phyloP scores from a whole-genome alignment of 345 rosid genomes.

The Firmiana major region DNA sequence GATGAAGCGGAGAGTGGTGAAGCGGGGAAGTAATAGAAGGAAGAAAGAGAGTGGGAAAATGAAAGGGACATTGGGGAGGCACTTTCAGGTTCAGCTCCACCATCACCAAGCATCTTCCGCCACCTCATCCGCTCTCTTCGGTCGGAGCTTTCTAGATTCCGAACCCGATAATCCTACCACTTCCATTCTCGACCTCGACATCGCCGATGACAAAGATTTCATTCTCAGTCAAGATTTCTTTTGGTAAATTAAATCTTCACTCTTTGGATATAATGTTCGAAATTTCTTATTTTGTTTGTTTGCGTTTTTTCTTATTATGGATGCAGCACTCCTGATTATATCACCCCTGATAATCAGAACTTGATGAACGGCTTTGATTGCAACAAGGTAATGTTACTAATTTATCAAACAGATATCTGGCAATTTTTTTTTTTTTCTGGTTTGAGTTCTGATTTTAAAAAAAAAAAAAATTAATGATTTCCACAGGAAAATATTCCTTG shows the following conservation, averaged over 20 bases:
- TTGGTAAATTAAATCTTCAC: slow-evolving; percentile 52
- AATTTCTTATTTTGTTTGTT: neutral
- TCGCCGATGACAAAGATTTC: slow-evolving; percentile 54
- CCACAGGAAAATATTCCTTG: slow-evolving; percentile 68
- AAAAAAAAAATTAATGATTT: too few species aligned
- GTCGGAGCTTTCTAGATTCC: slow-evolving; percentile 42
- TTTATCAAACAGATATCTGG: neutral
- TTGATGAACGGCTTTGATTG: slow-evolving; percentile 46
- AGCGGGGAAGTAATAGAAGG: slow-evolving; percentile 2
- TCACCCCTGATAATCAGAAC: slow-evolving; percentile 85
- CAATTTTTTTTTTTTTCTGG: neutral
- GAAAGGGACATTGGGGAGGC: slow-evolving; percentile 48
- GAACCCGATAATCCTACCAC: slow-evolving; percentile 24
- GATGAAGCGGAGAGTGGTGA: slow-evolving; percentile 41
- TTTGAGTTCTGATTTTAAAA: neutral
- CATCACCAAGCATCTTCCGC: slow-evolving; percentile 32
- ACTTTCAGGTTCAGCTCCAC: slow-evolving; percentile 40
- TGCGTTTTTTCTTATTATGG: neutral
- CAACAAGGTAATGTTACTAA: slow-evolving; percentile 47
- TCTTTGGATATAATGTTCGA: neutral
- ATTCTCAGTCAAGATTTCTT: slow-evolving; percentile 97
- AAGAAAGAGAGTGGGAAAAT: slow-evolving; percentile 33
- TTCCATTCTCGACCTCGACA: slow-evolving; percentile 32
- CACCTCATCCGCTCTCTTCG: slow-evolving; percentile 26
- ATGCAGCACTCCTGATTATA: slow-evolving; percentile 94